A percentile compares a stretch with the other conserved stretches of the same genome.
Evolutionary conservation across 352 stramenopile genomes (phyloP).

Genomic region (Pythium plurisporium): DNA sequence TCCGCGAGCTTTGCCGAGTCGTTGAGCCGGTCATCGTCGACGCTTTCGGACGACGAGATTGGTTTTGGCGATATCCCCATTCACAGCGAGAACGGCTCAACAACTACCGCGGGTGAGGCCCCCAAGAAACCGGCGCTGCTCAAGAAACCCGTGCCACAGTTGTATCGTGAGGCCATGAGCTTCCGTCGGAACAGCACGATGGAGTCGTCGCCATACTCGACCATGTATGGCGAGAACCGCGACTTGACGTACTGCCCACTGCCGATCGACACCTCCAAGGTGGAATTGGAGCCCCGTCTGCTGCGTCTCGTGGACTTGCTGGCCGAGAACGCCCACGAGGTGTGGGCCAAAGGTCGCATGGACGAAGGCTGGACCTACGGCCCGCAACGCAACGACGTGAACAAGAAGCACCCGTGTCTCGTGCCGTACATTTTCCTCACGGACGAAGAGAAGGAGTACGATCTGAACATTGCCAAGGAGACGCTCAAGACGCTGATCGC

Average conservation of each 20-base stretch:
- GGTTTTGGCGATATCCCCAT: slow-evolving; percentile 27
- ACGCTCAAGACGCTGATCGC: slow-evolving; percentile 86
- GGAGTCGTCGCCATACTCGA: slow-evolving; percentile 75
- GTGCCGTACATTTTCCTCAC: slow-evolving; percentile 89
- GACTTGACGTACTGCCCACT: slow-evolving; percentile 66
- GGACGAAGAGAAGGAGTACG: slow-evolving; percentile 86
- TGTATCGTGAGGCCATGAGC: slow-evolving; percentile 69
- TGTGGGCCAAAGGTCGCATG: slow-evolving; percentile 85
- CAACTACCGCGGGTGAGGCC: neutral
- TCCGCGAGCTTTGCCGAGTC: slow-evolving; percentile 54
- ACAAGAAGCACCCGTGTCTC: slow-evolving; percentile 82
- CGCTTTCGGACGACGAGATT: slow-evolving; percentile 42
- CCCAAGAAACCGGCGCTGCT: slow-evolving; percentile 9
- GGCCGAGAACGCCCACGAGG: slow-evolving; percentile 83
- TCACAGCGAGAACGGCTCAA: neutral
- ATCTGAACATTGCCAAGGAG: slow-evolving; percentile 85
- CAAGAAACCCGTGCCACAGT: slow-evolving; percentile 48
- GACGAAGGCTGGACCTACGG: slow-evolving; percentile 86
- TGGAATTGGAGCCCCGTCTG: slow-evolving; percentile 61
- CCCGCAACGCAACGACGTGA: slow-evolving; percentile 62
- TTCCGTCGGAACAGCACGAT: slow-evolving; percentile 76
- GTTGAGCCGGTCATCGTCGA: slow-evolving; percentile 63
- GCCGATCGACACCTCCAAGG: slow-evolving; percentile 69
- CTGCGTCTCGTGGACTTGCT: slow-evolving; percentile 75
- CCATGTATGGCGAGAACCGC: slow-evolving; percentile 52